These are phyloP conservation scores for Phytopythium litorale DNA, from an alignment of 352 stramenopile genomes.

Conservation along the genomic window DNA sequence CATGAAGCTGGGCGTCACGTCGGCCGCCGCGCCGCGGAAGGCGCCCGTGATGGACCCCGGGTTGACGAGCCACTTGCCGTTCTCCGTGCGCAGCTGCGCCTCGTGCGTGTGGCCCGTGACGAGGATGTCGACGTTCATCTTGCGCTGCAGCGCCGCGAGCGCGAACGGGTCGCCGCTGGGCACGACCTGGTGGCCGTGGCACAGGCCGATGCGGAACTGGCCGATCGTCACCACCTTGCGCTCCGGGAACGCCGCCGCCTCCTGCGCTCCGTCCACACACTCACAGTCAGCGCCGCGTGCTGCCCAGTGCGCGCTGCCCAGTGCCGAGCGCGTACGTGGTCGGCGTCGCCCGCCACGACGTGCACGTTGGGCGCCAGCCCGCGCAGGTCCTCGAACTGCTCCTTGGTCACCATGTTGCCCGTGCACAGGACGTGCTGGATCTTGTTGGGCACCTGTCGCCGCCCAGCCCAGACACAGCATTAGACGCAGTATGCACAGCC, in stretches of 20 bases:
- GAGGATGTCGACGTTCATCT: slow-evolving; percentile 97
- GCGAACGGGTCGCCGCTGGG: slow-evolving; percentile 87
- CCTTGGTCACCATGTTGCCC: slow-evolving; percentile 94
- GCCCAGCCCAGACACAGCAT: background rate
- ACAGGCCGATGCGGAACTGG: slow-evolving; percentile 96
- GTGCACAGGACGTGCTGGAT: slow-evolving; percentile 99
- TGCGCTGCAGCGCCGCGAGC: slow-evolving; percentile 87
- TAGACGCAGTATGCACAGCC: too few species aligned
- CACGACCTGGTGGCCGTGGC: slow-evolving; percentile 97
- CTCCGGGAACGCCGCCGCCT: slow-evolving; percentile 90
- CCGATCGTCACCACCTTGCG: slow-evolving; percentile 95
- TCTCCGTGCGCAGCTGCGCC: slow-evolving; percentile 89
- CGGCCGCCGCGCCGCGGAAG: slow-evolving; percentile 77
- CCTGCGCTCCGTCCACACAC: background rate
- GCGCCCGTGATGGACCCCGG: slow-evolving; percentile 96
- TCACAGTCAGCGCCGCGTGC: background rate
- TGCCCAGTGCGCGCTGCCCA: too few species aligned
- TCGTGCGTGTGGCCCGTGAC: slow-evolving; percentile 94
- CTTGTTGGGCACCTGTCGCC: slow-evolving; percentile 94
- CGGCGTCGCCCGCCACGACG: slow-evolving; percentile 94
- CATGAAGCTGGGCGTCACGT: slow-evolving; percentile 95
- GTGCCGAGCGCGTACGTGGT: slow-evolving; percentile 55
- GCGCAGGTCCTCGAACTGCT: slow-evolving; percentile 95
- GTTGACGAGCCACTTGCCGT: slow-evolving; percentile 97
- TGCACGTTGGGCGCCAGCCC: slow-evolving; percentile 96